phyloP scores from a whole-genome alignment of 2,329 filamentous ascomycete genomes.

The Westerdykella sp. region DNA sequence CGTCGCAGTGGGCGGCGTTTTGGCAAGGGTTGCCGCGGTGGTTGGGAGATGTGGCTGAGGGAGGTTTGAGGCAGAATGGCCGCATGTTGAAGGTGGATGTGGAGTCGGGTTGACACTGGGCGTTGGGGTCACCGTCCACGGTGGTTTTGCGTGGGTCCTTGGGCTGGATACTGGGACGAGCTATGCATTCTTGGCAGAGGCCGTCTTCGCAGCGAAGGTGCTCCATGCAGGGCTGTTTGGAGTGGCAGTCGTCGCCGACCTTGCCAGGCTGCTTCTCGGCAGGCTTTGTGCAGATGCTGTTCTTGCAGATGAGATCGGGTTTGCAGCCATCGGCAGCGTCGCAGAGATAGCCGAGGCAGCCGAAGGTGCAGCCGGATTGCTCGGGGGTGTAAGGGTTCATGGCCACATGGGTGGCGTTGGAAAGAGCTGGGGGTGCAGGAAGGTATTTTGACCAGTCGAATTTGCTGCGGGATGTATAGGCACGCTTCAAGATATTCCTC shows the following conservation, averaged over 20 bases:
- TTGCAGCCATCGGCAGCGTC: conserved; percentile 22
- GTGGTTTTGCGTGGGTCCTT: conserved; percentile 2
- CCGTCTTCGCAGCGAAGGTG: conserved; percentile 20
- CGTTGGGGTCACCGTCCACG: conserved; percentile 8
- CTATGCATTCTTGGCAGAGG: conserved; percentile 16
- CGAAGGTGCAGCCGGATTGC: conserved; percentile 24
- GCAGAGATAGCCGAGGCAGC: conserved; percentile 28
- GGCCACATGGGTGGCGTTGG: conserved; percentile 13
- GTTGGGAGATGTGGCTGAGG: background rate
- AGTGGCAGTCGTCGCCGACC: conserved; percentile 20
- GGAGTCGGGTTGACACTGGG: conserved; percentile 9
- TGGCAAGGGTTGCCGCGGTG: conserved; percentile 19
- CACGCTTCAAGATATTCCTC: conserved; percentile 13
- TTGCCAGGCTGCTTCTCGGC: conserved; percentile 19
- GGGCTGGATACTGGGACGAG: conserved; percentile 12
- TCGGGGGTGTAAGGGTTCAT: conserved; percentile 29
- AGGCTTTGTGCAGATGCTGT: conserved; percentile 23
- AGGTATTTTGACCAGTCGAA: conserved; percentile 29
- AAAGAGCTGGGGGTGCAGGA: conserved; percentile 11
- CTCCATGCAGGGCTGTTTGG: conserved; percentile 23
- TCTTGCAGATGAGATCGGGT: conserved; percentile 26
- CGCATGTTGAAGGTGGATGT: conserved; percentile 9
- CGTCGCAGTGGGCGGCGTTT: conserved; percentile 19
- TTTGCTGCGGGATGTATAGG: conserved; percentile 22
- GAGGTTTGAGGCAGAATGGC: conserved; percentile 1